These are phyloP conservation scores for Cyberlindnera meyerae DNA, from an alignment of 805 yeast genomes.

Conservation along the genomic window DNA sequence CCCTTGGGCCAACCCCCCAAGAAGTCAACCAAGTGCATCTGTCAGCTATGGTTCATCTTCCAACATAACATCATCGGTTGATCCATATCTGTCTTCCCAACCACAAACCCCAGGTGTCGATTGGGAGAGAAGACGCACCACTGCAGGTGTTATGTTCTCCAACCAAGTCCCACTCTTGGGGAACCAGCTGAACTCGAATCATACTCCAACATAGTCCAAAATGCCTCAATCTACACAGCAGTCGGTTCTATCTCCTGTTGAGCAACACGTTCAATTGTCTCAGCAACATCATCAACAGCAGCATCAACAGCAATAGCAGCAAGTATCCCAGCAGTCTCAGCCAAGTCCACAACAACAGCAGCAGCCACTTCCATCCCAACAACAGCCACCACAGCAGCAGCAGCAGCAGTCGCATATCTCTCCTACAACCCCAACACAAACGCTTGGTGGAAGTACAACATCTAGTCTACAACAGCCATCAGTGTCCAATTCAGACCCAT, in stretches of 20 bases:
- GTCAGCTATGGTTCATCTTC: constrained; percentile 4
- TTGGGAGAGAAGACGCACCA: constrained; percentile 51
- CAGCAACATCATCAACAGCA: constrained; percentile 7
- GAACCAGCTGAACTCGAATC: constrained; percentile 21
- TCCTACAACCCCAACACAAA: too few relatives aligned
- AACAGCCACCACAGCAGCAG: constrained; percentile 1
- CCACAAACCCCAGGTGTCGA: constrained; percentile 40
- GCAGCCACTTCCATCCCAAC: constrained; percentile 10
- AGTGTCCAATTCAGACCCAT: constrained; percentile 10
- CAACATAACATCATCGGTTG: constrained; percentile 8
- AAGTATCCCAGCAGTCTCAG: constrained; percentile 6
- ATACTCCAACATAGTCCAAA: too few relatives aligned
- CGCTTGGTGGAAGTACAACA: too few relatives aligned
- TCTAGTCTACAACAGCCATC: constrained; percentile 5
- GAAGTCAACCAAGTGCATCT: constrained; percentile 6
- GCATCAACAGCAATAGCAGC: constrained; percentile 7
- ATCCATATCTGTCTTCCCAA: constrained; percentile 23
- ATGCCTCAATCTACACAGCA: constrained; percentile 1
- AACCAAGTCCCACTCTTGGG: constrained; percentile 23
- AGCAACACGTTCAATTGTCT: constrained; percentile 3
- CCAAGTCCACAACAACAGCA: constrained; percentile 7
- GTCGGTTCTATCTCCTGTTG: constrained; percentile 10
- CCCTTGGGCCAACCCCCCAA: constrained; percentile 31
- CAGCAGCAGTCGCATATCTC: too few relatives aligned
- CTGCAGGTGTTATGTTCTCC: constrained; percentile 49